Percentiles rank a stretch among this genome's conserved stretches.
These are phyloP conservation scores for Ogataea methylovora DNA, from an alignment of 805 yeast species.

Conservation along the genomic window DNA sequence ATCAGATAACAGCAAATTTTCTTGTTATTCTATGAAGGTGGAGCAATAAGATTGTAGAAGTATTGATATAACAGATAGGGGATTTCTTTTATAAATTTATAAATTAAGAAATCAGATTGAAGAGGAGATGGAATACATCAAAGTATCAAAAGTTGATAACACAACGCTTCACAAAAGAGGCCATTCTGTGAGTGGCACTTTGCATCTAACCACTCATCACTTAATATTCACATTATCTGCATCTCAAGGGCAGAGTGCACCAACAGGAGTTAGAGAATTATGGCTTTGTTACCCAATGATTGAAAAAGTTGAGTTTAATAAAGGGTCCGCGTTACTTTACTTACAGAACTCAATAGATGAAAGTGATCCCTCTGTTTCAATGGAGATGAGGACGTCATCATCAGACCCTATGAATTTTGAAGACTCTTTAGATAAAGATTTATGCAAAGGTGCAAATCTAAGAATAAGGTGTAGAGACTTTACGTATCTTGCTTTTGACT, in stretches of 20 bases:
- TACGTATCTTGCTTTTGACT: slow-evolving; percentile 72
- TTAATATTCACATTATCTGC: slow-evolving; percentile 46
- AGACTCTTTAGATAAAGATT: slow-evolving; percentile 5
- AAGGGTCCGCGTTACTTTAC: slow-evolving; percentile 40
- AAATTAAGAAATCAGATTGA: too few relatives aligned
- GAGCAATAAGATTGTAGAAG: too few relatives aligned
- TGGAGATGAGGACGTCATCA: not conserved
- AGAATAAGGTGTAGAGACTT: slow-evolving; percentile 80
- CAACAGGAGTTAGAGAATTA: slow-evolving; percentile 45
- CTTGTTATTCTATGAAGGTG: too few relatives aligned
- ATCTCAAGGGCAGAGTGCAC: slow-evolving; percentile 13
- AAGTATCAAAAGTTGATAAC: slow-evolving; percentile 39
- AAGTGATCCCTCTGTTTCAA: not conserved
- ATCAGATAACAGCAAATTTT: too few relatives aligned
- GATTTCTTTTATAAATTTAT: too few relatives aligned
- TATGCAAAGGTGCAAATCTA: slow-evolving; percentile 40
- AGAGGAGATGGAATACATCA: slow-evolving; percentile 43
- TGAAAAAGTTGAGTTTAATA: slow-evolving; percentile 47
- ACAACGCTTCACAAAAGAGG: slow-evolving; percentile 54
- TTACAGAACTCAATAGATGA: slow-evolving; percentile 5
- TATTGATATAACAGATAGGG: too few relatives aligned
- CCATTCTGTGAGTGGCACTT: slow-evolving; percentile 42
- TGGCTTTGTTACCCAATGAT: slow-evolving; percentile 93
- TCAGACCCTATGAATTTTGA: not conserved
- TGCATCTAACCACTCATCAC: slow-evolving; percentile 72